Percentiles rank a stretch among this genome's conserved stretches.
Evolutionary conservation across 106 monocot species (phyloP).

Genomic region (Vanilla planifolia): DNA sequence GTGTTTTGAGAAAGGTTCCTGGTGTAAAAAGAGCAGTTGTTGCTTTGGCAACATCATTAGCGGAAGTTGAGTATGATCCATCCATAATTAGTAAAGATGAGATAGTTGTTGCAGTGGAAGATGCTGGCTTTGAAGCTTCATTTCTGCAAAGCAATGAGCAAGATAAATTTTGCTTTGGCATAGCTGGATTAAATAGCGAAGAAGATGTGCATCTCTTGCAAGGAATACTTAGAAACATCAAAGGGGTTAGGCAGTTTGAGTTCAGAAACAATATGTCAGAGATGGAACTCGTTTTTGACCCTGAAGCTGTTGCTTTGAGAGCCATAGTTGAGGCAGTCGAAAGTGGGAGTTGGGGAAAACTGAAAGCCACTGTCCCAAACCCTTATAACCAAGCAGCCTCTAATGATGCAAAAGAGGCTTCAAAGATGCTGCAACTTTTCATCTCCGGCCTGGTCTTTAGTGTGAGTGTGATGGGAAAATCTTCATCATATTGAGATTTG

Average conservation of each 20-base stretch:
- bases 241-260: constrained; percentile 59
- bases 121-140: constrained; percentile 91
- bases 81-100: constrained; percentile 71
- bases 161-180: constrained; percentile 46
- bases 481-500: not conserved
- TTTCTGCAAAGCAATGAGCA: constrained; percentile 88
- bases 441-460: constrained; percentile 70
- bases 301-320: constrained; percentile 76
- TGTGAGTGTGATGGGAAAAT: constrained; percentile 41
- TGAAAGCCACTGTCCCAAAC: constrained; percentile 53
- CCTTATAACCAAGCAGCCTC: constrained; percentile 41
- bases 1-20: constrained; percentile 68
- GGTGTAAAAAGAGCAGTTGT: constrained; percentile 92
- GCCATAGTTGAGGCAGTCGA: constrained; percentile 67
- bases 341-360: constrained; percentile 40
- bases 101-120: constrained; percentile 84
- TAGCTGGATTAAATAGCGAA: constrained; percentile 40
- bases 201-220: constrained; percentile 53
- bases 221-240: constrained; percentile 44
- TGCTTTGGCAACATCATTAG: constrained; percentile 79
- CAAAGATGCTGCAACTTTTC: constrained; percentile 82
- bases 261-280: constrained; percentile 40
- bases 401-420: constrained; percentile 62
- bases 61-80: constrained; percentile 90
- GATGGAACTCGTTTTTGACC: constrained; percentile 74